These are phyloP conservation scores for Salvia hispanica DNA, from an alignment of 257 asterid genomes.

Conservation along the genomic window DNA sequence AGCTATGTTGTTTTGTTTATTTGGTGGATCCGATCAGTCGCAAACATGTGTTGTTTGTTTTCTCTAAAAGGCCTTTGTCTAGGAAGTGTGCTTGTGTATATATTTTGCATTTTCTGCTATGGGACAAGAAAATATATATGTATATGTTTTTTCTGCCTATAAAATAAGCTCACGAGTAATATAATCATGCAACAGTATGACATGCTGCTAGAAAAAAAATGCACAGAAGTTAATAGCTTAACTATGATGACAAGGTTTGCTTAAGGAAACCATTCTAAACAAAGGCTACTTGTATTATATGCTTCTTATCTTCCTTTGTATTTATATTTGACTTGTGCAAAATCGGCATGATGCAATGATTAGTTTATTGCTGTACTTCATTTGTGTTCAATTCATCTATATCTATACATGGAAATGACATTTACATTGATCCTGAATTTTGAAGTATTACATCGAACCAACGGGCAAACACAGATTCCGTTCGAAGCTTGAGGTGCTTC, in stretches of 20 bases:
- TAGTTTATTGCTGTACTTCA: background rate
- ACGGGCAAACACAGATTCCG: slow-evolving; percentile 44
- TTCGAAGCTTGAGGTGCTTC: slow-evolving; percentile 50
- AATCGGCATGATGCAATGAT: background rate
- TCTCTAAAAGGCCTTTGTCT: background rate
- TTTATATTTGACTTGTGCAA: background rate
- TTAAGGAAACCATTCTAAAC: background rate
- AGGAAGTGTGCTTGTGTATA: background rate
- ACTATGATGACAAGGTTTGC: background rate
- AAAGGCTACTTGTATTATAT: background rate
- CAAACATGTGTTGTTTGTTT: background rate
- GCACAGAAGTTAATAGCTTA: background rate
- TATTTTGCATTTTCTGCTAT: too few species aligned
- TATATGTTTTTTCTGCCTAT: too few species aligned
- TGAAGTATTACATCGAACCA: slow-evolving; percentile 50
- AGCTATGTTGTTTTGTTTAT: too few species aligned
- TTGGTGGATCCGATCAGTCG: too few species aligned
- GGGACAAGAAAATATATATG: too few species aligned
- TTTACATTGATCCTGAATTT: slow-evolving; percentile 12
- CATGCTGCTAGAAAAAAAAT: background rate
- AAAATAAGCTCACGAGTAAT: too few species aligned
- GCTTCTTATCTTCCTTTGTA: background rate
- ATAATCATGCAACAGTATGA: too few species aligned
- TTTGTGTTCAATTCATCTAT: background rate
- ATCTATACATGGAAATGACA: slow-evolving; percentile 4